These are phyloP conservation scores for Fraxinus floribunda DNA, from an alignment of 305 asterid species.

Conservation along the genomic window DNA sequence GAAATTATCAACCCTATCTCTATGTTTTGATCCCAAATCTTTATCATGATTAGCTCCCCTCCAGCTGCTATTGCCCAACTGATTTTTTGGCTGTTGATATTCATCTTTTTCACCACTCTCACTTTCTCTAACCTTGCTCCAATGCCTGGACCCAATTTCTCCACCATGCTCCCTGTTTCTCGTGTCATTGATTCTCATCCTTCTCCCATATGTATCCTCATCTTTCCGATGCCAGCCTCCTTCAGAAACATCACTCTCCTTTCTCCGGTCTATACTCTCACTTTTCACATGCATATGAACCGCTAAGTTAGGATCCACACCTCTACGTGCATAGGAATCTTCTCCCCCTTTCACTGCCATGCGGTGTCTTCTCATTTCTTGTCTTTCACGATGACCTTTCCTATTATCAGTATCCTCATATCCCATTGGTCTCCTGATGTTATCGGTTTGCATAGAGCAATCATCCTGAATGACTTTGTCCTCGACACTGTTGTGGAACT, in stretches of 20 bases:
- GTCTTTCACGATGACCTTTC: slow-evolving; percentile 57
- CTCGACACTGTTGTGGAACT: slow-evolving; percentile 46
- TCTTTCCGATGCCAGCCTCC: slow-evolving; percentile 69
- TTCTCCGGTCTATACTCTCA: slow-evolving; percentile 56
- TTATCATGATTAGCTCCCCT: slow-evolving; percentile 58
- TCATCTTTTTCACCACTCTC: slow-evolving; percentile 67
- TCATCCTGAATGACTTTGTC: slow-evolving; percentile 70
- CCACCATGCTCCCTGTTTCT: slow-evolving; percentile 65
- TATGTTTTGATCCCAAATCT: slow-evolving; percentile 51
- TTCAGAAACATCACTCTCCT: slow-evolving; percentile 63
- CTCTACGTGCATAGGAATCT: slow-evolving; percentile 48
- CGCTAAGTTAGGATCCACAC: slow-evolving; percentile 48
- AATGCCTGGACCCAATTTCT: slow-evolving; percentile 57
- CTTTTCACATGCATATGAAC: slow-evolving; percentile 45
- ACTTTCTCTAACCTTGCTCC: slow-evolving; percentile 58
- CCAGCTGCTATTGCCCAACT: slow-evolving; percentile 59
- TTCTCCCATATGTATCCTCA: slow-evolving; percentile 59
- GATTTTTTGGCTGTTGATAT: slow-evolving; percentile 51
- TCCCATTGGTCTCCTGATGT: slow-evolving; percentile 43
- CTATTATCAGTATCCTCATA: slow-evolving; percentile 45
- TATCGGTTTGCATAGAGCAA: slow-evolving; percentile 37
- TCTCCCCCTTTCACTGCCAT: slow-evolving; percentile 57
- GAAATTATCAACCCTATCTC: slow-evolving; percentile 61
- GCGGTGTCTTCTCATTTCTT: slow-evolving; percentile 53
- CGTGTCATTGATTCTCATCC: slow-evolving; percentile 55